Percentiles rank a stretch among this genome's conserved stretches.
Conservation (phyloP, 2,329 filamentous ascomycete genomes). For the Atkinsonella texensis region DNA sequence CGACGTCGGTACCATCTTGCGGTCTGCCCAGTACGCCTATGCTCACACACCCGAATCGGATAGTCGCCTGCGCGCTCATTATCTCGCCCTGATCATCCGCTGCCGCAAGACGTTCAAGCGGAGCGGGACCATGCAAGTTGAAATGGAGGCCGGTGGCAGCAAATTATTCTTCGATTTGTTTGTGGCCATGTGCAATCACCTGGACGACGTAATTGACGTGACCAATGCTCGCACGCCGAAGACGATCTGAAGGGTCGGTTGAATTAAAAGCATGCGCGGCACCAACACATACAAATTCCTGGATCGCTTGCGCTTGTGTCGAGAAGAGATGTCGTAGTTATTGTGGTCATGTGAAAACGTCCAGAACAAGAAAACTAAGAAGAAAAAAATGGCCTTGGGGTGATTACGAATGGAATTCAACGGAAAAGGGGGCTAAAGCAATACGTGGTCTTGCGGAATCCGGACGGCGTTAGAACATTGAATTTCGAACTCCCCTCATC, state of each 20-base stretch:
- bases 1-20: conserved; percentile 81
- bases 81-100: conserved; percentile 93
- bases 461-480: conserved; percentile 22
- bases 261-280: conserved; percentile 4
- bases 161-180: conserved; percentile 98
- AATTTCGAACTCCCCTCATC: conserved; percentile 25
- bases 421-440: conserved; percentile 12
- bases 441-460: conserved; percentile 8
- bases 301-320: conserved; percentile 3
- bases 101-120: conserved; percentile 96
- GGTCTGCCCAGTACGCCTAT: conserved; percentile 90
- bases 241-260: conserved; percentile 34
- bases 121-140: conserved; percentile 96
- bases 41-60: conserved; percentile 89
- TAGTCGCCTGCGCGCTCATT: conserved; percentile 87
- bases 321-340: not conserved
- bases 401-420: conserved; percentile 10
- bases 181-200: conserved; percentile 95
- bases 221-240: conserved; percentile 52
- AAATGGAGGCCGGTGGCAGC: conserved; percentile 85
- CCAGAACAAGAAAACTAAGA: conserved; percentile 1
- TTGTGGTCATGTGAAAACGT: conserved; percentile 11
- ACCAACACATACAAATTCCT: conserved; percentile 7
- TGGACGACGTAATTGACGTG: conserved; percentile 88
- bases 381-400: conserved; percentile 9